Evolutionary conservation across 805 yeast genomes (phyloP).

Genomic region (Schwanniomyces occidentalis): DNA sequence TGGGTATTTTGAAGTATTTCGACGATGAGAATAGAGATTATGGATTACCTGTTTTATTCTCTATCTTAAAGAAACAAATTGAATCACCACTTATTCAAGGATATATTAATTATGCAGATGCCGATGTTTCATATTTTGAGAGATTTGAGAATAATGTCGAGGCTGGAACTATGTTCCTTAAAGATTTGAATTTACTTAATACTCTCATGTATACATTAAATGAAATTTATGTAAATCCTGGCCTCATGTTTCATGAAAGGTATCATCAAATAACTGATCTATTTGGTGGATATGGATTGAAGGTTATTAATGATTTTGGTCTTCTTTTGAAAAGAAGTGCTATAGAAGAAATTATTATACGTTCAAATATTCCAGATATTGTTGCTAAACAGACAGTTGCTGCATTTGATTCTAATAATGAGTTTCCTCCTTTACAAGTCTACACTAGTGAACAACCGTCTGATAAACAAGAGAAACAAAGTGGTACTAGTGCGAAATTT

Average conservation of each 20-base stretch:
- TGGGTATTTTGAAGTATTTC: conserved; percentile 55
- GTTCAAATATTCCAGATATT: conserved; percentile 47
- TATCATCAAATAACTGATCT: conserved; percentile 39
- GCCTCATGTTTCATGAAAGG: conserved; percentile 48
- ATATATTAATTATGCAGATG: conserved; percentile 29
- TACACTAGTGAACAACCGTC: conserved; percentile 41
- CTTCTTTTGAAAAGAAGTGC: conserved; percentile 50
- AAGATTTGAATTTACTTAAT: conserved; percentile 37
- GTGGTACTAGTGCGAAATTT: conserved; percentile 55
- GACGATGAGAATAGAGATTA: conserved; percentile 56
- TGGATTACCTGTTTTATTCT: conserved; percentile 40
- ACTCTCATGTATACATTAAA: conserved; percentile 53
- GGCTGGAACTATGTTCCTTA: conserved; percentile 33
- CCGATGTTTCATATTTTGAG: conserved; percentile 36
- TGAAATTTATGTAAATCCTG: conserved; percentile 57
- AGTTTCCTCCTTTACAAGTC: conserved; percentile 43
- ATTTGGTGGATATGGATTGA: conserved; percentile 44
- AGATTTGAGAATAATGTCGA: conserved; percentile 26
- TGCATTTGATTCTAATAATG: conserved; percentile 23
- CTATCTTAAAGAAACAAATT: conserved; percentile 31
- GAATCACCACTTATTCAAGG: conserved; percentile 24
- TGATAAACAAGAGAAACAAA: conserved; percentile 32
- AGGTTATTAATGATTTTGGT: conserved; percentile 42
- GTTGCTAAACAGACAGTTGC: conserved; percentile 47
- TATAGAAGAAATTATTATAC: conserved; percentile 57